These are phyloP conservation scores for Musa troglodytarum DNA, from an alignment of 176 grass and related monocot genomes.

Conservation along the genomic window DNA sequence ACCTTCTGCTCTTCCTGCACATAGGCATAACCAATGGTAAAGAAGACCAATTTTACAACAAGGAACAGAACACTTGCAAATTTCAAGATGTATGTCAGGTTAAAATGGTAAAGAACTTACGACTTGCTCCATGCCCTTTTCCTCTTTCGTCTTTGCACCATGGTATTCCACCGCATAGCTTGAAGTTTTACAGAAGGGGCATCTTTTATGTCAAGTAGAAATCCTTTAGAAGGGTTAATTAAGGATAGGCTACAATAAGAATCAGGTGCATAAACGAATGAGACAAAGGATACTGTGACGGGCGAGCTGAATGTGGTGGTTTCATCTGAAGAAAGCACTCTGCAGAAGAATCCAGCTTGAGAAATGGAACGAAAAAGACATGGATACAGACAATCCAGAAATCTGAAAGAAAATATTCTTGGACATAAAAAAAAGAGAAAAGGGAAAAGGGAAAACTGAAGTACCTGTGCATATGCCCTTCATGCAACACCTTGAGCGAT, in stretches of 20 bases:
- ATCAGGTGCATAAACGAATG: constrained; percentile 6
- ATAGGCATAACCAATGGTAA: neutral
- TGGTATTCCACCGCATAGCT: constrained; percentile 81
- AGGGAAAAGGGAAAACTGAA: neutral
- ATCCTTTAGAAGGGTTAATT: neutral
- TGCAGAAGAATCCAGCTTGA: constrained; percentile 28
- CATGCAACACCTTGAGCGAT: constrained; percentile 76
- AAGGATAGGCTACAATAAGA: neutral
- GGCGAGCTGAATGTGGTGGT: constrained; percentile 44
- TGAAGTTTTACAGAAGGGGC: constrained; percentile 77
- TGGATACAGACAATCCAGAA: neutral
- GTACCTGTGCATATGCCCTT: constrained; percentile 51
- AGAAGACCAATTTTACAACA: neutral
- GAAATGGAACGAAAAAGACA: neutral
- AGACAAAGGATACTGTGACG: constrained; percentile 61
- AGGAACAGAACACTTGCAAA: neutral
- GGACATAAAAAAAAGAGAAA: no score
- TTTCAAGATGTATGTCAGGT: neutral
- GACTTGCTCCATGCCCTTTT: constrained; percentile 78
- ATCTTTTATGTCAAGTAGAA: constrained; percentile 51
- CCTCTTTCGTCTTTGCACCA: constrained; percentile 66
- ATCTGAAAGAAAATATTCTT: no score
- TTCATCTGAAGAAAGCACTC: constrained; percentile 98
- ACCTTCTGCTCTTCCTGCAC: constrained; percentile 87
- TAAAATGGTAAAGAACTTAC: constrained; percentile 34